Percentiles rank a stretch among this genome's conserved stretches.
Evolutionary conservation across 345 rosid species (phyloP).

Genomic region (Hypericum androsaemum): DNA sequence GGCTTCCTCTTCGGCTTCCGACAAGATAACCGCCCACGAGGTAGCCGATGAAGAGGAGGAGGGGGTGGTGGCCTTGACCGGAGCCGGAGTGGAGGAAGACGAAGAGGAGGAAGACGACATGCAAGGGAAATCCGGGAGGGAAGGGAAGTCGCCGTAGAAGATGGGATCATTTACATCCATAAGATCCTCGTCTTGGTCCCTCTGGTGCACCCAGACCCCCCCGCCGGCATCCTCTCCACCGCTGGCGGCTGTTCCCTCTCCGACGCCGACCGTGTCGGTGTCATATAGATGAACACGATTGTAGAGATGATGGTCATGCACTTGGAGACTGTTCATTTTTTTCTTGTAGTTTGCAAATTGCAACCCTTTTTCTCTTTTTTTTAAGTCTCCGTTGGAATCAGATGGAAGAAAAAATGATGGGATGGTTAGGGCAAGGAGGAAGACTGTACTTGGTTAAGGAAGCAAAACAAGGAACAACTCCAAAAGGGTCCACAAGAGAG

Average conservation of each 20-base stretch:
- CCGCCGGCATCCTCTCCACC: background rate
- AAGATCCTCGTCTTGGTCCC: constrained; percentile 32
- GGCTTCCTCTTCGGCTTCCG: constrained; percentile 46
- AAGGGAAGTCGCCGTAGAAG: constrained; percentile 57
- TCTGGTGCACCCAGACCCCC: constrained; percentile 40
- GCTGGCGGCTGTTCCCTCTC: constrained; percentile 17
- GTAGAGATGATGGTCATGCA: constrained; percentile 19
- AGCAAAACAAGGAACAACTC: constrained; percentile 11
- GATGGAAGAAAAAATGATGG: constrained; percentile 11
- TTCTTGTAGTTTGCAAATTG: no score
- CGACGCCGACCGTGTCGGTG: constrained; percentile 15
- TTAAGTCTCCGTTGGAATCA: background rate
- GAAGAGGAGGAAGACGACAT: constrained; percentile 95
- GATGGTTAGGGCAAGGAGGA: constrained; percentile 36
- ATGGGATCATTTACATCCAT: constrained; percentile 47
- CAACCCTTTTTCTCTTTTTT: background rate
- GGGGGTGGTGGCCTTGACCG: constrained; percentile 40
- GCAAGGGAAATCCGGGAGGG: constrained; percentile 82
- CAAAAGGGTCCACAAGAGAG: constrained; percentile 20
- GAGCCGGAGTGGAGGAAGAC: constrained; percentile 69
- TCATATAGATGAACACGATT: constrained; percentile 20
- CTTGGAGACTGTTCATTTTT: constrained; percentile 22
- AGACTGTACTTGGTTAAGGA: constrained; percentile 27
- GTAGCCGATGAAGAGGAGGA: constrained; percentile 53
- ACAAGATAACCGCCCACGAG: constrained; percentile 69